phyloP scores from a whole-genome alignment of 2,329 filamentous ascomycete species.

The Rutstroemia sp. region DNA sequence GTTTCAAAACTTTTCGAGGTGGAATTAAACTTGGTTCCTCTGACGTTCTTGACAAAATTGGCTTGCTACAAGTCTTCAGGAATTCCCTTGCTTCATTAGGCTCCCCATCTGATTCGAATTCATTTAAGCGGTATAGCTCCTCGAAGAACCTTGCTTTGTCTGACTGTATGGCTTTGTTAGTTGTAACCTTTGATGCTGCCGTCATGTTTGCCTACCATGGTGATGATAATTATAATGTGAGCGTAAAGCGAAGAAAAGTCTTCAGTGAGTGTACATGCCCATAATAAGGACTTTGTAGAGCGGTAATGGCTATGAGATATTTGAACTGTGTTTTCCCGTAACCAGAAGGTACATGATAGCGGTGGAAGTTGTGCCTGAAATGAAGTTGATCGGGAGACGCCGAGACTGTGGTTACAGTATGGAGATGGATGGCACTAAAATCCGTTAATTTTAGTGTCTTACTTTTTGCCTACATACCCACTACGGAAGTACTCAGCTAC shows the following conservation, averaged over 20 bases:
- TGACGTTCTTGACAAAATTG: conserved; percentile 9
- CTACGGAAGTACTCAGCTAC: too few species aligned
- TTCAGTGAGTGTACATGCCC: too few species aligned
- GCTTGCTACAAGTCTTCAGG: conserved; percentile 8
- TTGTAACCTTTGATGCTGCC: neutral
- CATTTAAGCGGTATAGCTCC: conserved; percentile 20
- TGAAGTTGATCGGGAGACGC: too few species aligned
- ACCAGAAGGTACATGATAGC: too few species aligned
- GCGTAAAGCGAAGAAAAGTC: neutral
- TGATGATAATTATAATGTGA: neutral
- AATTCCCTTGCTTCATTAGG: conserved; percentile 15
- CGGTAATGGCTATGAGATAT: too few species aligned
- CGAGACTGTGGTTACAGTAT: too few species aligned
- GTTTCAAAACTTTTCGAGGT: neutral
- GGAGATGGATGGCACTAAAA: too few species aligned
- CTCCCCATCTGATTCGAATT: conserved; percentile 24
- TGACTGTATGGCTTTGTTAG: neutral
- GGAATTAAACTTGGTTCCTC: neutral
- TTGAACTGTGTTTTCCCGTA: too few species aligned
- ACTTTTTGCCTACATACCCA: too few species aligned
- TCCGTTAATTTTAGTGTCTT: too few species aligned
- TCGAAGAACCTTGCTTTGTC: conserved; percentile 9
- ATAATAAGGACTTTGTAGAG: too few species aligned
- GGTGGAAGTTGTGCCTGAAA: too few species aligned
- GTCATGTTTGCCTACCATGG: neutral